phyloP scores from a whole-genome alignment of 2,329 filamentous ascomycete species.

The Lachnellula suecica region DNA sequence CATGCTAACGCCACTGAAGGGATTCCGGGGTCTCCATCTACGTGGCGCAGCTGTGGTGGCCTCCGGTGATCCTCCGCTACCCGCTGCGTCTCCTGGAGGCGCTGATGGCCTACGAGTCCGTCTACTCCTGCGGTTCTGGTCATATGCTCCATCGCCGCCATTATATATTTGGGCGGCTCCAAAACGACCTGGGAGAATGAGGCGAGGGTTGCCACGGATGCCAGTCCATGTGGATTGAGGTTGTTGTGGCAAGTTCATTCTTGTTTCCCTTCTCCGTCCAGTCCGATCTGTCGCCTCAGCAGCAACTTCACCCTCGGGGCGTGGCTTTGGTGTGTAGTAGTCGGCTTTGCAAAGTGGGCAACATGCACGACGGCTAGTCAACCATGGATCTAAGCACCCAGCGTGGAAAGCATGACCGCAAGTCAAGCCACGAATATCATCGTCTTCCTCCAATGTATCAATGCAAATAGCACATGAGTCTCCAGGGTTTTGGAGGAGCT shows the following conservation, averaged over 20 bases:
- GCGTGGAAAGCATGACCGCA: slow-evolving; percentile 99
- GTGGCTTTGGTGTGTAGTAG: slow-evolving; percentile 92
- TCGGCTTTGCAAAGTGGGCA: slow-evolving; percentile 98
- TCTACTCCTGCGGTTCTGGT: slow-evolving; percentile 11
- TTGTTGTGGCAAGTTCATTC: slow-evolving; percentile 26
- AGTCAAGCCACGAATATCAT: slow-evolving; percentile 88
- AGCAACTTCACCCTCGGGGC: slow-evolving; percentile 48
- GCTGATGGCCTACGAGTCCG: slow-evolving; percentile 14
- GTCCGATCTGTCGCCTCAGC: slow-evolving; percentile 27
- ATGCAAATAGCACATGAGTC: slow-evolving; percentile 97
- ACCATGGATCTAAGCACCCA: slow-evolving; percentile 92
- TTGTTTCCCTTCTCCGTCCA: slow-evolving; percentile 24
- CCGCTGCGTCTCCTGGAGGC: slow-evolving; percentile 5
- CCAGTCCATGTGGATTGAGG: slow-evolving; percentile 29
- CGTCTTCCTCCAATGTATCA: slow-evolving; percentile 89
- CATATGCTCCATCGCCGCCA: not conserved
- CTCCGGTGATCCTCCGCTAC: not conserved
- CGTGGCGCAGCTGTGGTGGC: slow-evolving; percentile 9
- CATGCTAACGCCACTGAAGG: slow-evolving; percentile 25
- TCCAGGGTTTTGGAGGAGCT: slow-evolving; percentile 77
- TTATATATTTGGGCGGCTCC: slow-evolving; percentile 3
- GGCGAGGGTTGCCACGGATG: slow-evolving; percentile 24
- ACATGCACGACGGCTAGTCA: slow-evolving; percentile 90
- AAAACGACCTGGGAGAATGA: slow-evolving; percentile 27
- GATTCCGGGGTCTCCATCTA: slow-evolving; percentile 27